Conservation (phyloP, 2,329 filamentous ascomycete genomes). For the Scytalidium sp. region DNA sequence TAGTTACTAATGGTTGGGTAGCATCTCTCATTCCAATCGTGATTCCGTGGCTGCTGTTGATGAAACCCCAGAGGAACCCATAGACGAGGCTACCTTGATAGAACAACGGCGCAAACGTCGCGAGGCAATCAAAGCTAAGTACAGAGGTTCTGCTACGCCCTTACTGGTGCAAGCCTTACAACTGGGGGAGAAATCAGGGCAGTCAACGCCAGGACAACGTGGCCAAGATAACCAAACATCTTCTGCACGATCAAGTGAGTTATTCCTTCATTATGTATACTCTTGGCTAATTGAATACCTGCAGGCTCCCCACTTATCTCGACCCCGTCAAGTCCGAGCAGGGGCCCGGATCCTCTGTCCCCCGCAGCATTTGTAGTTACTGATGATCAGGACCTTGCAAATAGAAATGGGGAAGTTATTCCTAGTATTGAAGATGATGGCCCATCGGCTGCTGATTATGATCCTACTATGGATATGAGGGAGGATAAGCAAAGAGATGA, state of each 20-base stretch:
- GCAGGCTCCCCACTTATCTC: conserved; percentile 27
- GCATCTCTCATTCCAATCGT: conserved; percentile 1
- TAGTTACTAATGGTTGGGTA: not conserved
- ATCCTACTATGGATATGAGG: conserved; percentile 83
- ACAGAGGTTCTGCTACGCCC: conserved; percentile 66
- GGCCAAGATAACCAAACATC: conserved; percentile 18
- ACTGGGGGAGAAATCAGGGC: conserved; percentile 28
- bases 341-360: conserved; percentile 28
- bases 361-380: conserved; percentile 54
- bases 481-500: conserved; percentile 75
- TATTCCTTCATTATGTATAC: not conserved
- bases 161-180: conserved; percentile 63
- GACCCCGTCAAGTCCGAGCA: conserved; percentile 30
- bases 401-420: conserved; percentile 45
- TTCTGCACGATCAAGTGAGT: conserved; percentile 33
- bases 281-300: conserved; percentile 11
- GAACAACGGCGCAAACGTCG: conserved; percentile 81
- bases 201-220: conserved; percentile 21
- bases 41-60: conserved; percentile 33
- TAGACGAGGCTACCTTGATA: conserved; percentile 80
- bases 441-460: conserved; percentile 90
- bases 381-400: conserved; percentile 66
- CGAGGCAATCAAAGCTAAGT: conserved; percentile 82
- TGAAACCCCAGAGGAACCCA: conserved; percentile 43
- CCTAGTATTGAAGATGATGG: conserved; percentile 57